Evolutionary conservation across 345 rosid genomes (phyloP).

Genomic region (Citropsis articulata): DNA sequence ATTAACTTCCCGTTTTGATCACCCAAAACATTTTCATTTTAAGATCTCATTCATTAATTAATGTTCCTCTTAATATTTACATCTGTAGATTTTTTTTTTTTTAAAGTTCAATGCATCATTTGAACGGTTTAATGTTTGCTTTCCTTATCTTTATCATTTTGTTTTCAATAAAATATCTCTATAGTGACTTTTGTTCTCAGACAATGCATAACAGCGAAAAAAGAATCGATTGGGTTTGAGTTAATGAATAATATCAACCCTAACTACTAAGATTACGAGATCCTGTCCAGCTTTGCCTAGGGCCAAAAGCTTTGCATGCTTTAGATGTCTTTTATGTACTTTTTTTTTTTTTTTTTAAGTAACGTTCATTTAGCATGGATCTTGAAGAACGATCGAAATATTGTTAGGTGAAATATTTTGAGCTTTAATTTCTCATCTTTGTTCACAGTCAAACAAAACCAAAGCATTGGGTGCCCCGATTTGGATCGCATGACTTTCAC

Average conservation of each 20-base stretch:
- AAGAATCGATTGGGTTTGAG: neutral
- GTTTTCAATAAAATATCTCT: no score
- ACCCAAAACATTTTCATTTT: no score
- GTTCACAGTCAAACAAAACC: neutral
- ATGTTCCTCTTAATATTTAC: no score
- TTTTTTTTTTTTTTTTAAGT: no score
- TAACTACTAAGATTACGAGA: slow-evolving; percentile 12
- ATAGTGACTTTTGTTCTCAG: no score
- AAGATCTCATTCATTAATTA: no score
- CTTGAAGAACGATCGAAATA: neutral
- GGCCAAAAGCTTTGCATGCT: neutral
- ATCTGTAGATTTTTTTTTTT: no score
- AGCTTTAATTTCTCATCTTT: no score
- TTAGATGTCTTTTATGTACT: neutral
- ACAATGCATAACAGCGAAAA: neutral
- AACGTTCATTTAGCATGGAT: neutral
- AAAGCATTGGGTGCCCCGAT: neutral
- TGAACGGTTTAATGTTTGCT: no score
- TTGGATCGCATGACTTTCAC: neutral
- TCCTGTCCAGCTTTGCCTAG: slow-evolving; percentile 4
- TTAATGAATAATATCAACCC: neutral
- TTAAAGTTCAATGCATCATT: no score
- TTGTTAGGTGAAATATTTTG: neutral
- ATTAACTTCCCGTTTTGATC: no score
- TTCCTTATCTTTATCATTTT: neutral